Percentiles rank a stretch among this genome's conserved stretches.
These are phyloP conservation scores for Cupressus sempervirens DNA, from an alignment of 75 land plant genomes.

Conservation along the genomic window DNA sequence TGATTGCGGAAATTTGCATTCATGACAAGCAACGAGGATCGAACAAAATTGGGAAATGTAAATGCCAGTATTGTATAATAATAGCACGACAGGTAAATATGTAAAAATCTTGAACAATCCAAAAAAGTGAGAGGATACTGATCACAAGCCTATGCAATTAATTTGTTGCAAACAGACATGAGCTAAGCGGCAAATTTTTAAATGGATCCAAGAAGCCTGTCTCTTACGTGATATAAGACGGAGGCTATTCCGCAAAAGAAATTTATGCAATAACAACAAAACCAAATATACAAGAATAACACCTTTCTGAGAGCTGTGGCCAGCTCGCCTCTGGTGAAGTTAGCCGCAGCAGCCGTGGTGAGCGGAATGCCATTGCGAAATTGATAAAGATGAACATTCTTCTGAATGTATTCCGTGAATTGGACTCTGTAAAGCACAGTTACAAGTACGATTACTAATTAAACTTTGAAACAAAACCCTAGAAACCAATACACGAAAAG, in stretches of 20 bases:
- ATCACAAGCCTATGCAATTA: background rate
- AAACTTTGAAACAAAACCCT: background rate
- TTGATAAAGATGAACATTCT: constrained; percentile 78
- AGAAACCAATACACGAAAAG: background rate
- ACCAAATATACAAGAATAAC: background rate
- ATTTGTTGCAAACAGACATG: background rate
- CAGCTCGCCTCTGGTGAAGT: constrained; percentile 82
- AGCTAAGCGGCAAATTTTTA: too few species aligned
- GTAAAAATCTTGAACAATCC: background rate
- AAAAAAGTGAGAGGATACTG: background rate
- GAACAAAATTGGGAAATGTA: too few species aligned
- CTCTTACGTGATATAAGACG: background rate
- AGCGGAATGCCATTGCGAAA: constrained; percentile 85
- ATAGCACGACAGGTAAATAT: background rate
- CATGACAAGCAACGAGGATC: too few species aligned
- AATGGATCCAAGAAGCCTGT: background rate
- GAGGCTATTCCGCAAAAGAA: background rate
- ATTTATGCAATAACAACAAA: background rate
- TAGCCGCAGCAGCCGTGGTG: constrained; percentile 85
- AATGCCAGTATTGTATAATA: background rate
- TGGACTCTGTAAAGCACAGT: constrained; percentile 52
- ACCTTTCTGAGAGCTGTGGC: constrained; percentile 92
- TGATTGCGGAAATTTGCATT: too few species aligned
- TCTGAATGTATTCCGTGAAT: constrained; percentile 92
- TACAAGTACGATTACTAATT: background rate